phyloP scores from a whole-genome alignment of 176 grass and related monocot genomes.

The Thinopyrum elongatum region DNA sequence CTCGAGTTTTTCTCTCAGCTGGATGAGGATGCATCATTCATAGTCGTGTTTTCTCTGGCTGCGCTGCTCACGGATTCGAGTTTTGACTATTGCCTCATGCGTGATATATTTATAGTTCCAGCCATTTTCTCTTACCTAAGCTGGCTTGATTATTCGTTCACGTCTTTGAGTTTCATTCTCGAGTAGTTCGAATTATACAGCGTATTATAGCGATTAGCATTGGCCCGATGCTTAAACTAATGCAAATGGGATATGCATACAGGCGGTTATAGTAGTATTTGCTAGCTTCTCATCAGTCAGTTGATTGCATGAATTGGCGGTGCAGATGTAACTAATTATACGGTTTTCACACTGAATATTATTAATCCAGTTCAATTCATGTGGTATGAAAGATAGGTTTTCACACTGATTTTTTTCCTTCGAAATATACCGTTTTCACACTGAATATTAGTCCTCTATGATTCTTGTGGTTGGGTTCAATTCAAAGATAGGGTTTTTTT shows the following conservation, averaged over 20 bases:
- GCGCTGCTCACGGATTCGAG: neutral
- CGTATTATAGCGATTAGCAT: neutral
- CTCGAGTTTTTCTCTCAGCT: neutral
- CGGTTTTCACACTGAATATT: neutral
- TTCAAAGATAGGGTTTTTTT: neutral
- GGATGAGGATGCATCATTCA: neutral
- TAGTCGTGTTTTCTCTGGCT: neutral
- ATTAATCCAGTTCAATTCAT: neutral
- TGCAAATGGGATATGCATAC: slow-evolving; percentile 7
- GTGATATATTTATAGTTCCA: neutral
- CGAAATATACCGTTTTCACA: neutral
- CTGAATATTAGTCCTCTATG: neutral
- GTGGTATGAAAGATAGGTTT: neutral
- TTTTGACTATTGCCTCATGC: neutral
- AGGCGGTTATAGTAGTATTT: neutral
- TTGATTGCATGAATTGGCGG: neutral
- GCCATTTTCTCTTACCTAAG: neutral
- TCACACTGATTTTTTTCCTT: too few relatives aligned
- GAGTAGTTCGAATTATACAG: neutral
- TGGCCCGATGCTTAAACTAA: neutral
- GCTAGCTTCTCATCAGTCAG: neutral
- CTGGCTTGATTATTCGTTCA: neutral
- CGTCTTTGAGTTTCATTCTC: neutral
- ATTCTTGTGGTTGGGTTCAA: neutral
- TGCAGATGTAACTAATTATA: neutral